Evolutionary conservation across 2,329 filamentous ascomycete genomes (phyloP).

Genomic region (Chrysoporthe deuterocubensis): DNA sequence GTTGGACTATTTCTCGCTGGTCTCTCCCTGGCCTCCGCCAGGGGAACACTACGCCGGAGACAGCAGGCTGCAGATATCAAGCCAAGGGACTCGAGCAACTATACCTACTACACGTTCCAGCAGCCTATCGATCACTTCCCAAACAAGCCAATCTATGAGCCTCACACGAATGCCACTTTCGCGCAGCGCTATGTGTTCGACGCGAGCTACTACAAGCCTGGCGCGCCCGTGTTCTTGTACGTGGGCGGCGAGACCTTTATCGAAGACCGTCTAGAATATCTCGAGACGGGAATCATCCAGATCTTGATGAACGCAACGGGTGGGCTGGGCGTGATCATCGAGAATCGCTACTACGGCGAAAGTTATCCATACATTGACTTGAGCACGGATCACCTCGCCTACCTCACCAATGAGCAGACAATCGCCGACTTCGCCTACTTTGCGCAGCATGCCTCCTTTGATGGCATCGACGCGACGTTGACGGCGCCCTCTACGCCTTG

Average conservation of each 20-base stretch:
- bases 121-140: conserved; percentile 52
- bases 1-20: conserved; percentile 9
- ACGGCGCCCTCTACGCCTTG: conserved; percentile 46
- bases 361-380: conserved; percentile 53
- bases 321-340: conserved; percentile 57
- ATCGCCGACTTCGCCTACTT: conserved; percentile 58
- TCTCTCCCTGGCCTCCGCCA: conserved; percentile 21
- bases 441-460: conserved; percentile 49
- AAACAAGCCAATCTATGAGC: conserved; percentile 42
- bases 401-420: conserved; percentile 55
- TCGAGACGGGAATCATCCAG: conserved; percentile 48
- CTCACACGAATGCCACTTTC: conserved; percentile 53
- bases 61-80: background rate
- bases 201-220: conserved; percentile 55
- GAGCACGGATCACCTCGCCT: conserved; percentile 53
- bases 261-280: conserved; percentile 33
- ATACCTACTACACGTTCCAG: conserved; percentile 37
- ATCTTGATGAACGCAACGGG: conserved; percentile 58
- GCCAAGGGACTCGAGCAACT: conserved; percentile 22
- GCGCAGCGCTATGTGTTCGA: conserved; percentile 60
- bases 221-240: conserved; percentile 47
- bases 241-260: conserved; percentile 40
- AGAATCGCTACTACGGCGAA: conserved; percentile 55
- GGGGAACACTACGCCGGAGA: conserved; percentile 9
- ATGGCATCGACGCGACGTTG: conserved; percentile 46